Percentiles rank a stretch among this genome's conserved stretches.
Conservation (phyloP, 176 grass and related monocot genomes). For the Ensete ventricosum region DNA sequence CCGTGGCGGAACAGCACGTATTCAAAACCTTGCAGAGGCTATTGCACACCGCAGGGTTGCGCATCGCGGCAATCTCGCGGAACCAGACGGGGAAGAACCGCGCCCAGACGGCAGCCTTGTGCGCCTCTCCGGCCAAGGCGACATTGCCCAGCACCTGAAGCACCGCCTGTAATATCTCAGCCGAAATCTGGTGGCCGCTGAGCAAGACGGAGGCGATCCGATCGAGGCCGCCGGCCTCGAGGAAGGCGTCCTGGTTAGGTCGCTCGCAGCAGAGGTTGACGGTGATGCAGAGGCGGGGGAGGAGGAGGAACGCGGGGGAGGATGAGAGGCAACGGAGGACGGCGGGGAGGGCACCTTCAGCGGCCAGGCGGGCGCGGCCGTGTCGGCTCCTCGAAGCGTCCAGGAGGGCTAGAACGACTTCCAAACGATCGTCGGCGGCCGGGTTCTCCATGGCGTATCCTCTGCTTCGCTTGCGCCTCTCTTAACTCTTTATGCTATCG, state of each 20-base stretch:
- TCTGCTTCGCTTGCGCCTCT: too few relatives aligned
- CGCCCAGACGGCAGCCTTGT: neutral
- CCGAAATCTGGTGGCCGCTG: neutral
- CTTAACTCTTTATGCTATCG: too few relatives aligned
- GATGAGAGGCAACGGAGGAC: conserved; percentile 8
- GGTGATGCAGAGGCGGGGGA: neutral
- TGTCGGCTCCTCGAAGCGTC: neutral
- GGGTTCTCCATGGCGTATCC: neutral
- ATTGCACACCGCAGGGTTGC: neutral
- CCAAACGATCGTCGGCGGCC: neutral
- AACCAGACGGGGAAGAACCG: conserved; percentile 6
- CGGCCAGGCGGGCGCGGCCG: conserved; percentile 1
- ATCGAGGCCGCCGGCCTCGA: conserved; percentile 1
- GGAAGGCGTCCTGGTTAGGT: neutral
- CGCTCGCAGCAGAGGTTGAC: neutral
- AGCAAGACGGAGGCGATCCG: conserved; percentile 2
- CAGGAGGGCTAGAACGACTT: neutral
- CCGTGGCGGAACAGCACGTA: neutral
- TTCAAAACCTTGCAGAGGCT: neutral
- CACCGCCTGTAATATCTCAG: neutral
- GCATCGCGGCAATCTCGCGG: neutral
- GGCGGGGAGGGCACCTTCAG: neutral
- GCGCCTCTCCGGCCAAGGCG: neutral
- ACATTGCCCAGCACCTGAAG: neutral
- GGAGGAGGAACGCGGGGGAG: neutral